Evolutionary conservation across 306 rosid species (phyloP).

Genomic region (Geum urbanum): DNA sequence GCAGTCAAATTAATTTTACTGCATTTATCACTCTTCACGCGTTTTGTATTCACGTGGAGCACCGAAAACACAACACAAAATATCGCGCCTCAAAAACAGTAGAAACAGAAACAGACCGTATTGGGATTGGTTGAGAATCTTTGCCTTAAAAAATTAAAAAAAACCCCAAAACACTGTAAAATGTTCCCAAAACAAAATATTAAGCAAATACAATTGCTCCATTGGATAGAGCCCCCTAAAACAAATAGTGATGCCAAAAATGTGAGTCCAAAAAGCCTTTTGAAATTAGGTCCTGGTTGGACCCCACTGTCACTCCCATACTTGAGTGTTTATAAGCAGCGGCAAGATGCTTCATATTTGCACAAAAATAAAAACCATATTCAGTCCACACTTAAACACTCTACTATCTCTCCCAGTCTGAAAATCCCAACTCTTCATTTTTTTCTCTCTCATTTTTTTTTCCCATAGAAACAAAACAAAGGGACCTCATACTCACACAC

Average conservation of each 20-base stretch:
- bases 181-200: background rate
- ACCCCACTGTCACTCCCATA: constrained; percentile 31
- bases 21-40: background rate
- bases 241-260: constrained; percentile 29
- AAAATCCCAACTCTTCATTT: background rate
- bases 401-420: background rate
- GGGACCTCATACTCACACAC: background rate
- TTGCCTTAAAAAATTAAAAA: constrained; percentile 8
- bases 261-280: constrained; percentile 31
- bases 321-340: constrained; percentile 54
- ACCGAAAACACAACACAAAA: background rate
- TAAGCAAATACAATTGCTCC: background rate
- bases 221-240: constrained; percentile 15
- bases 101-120: constrained; percentile 16
- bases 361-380: background rate
- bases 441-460: constrained; percentile 3
- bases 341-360: constrained; percentile 43
- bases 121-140: constrained; percentile 44
- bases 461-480: background rate
- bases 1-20: background rate
- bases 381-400: background rate
- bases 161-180: constrained; percentile 13
- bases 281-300: constrained; percentile 41
- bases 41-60: background rate
- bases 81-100: constrained; percentile 5